Base-by-base conservation (phyloP, 345 rosid genomes). In the Citrus mangshanensis region DNA sequence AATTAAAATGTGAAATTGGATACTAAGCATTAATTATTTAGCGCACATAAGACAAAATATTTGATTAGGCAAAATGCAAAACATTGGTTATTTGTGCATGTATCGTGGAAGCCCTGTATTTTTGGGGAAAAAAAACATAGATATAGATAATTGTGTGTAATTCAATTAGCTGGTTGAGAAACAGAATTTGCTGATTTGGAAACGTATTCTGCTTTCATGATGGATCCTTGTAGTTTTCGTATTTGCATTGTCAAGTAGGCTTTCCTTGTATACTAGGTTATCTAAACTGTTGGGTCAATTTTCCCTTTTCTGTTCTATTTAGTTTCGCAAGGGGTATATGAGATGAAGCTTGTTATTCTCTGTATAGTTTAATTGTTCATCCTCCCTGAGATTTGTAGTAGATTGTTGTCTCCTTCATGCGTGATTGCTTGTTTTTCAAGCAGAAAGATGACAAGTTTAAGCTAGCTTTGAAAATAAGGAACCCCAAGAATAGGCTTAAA, bases 361-460 rank as follows among this genome's bases (percentile, higher is more conserved):
- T 24, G 35, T 7, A n/a, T 73, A 9, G 8, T 62, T 22, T 16
- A 7, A 24, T 25, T 55, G 68, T 73, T 19, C 46, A 35, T 34
- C 42, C 24, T 7, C 16, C 56, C 24, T 56, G 40, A 34, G 4
- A 69, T 64, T 14, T 66, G 55, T 13, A 51, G 34, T 49, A 54
- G 19, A 58, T 72, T 51, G 22, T 60, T 42, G n/a, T 74, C 5
- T 6, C 5, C n/a, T 71, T 61, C 24, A 5, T 51, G 14, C 22
- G 37, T 37, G 42, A 70, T 79, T 76, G 62, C 28, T 79, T 80
- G n/a, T 30, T 80, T 75, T 79, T 76, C 68, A 64, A 84, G 82
- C 88, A 95, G 99, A 98, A 95, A 7, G 96, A 93, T 49, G 97
- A 88, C 77, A 95, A 93, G 85, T 95, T 92, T 80, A 95, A 95